A percentile compares a stretch with the other conserved stretches of the same genome.
phyloP scores from a whole-genome alignment of 192 early-diverging fungal species.

The Umbelopsis sp. region DNA sequence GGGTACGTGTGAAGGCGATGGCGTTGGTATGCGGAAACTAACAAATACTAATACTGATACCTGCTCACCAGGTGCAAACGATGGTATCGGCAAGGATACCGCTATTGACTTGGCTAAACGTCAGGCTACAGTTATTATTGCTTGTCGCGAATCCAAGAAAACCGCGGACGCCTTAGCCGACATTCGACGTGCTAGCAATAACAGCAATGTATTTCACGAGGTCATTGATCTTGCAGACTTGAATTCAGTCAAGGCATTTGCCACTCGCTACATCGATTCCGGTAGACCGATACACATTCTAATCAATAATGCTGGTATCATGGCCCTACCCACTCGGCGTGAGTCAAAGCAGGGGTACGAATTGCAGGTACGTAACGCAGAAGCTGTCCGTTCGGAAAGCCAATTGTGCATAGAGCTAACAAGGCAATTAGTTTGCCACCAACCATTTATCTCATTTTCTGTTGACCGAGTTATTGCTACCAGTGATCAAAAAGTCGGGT shows the following conservation, averaged over 20 bases:
- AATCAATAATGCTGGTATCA: conserved; percentile 43
- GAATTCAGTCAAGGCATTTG: conserved; percentile 28
- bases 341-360: conserved; percentile 28
- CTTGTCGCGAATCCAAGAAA: conserved; percentile 28
- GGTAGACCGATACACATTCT: conserved; percentile 30
- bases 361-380: conserved; percentile 7
- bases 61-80: conserved; percentile 14
- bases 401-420: neutral
- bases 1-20: neutral
- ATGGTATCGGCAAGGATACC: conserved; percentile 25
- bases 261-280: conserved; percentile 14
- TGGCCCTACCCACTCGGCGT: neutral
- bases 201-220: conserved; percentile 14
- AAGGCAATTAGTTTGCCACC: conserved; percentile 1
- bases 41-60: neutral
- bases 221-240: conserved; percentile 30
- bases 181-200: conserved; percentile 5
- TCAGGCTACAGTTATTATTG: conserved; percentile 31
- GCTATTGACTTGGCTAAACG: conserved; percentile 31
- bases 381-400: neutral
- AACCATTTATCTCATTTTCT: conserved; percentile 29
- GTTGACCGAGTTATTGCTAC: conserved; percentile 25
- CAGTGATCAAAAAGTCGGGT: conserved; percentile 1
- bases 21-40: too few relatives aligned
- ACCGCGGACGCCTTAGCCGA: conserved; percentile 18